phyloP scores from a whole-genome alignment of 441 rosid species.

The Brassica balearica region DNA sequence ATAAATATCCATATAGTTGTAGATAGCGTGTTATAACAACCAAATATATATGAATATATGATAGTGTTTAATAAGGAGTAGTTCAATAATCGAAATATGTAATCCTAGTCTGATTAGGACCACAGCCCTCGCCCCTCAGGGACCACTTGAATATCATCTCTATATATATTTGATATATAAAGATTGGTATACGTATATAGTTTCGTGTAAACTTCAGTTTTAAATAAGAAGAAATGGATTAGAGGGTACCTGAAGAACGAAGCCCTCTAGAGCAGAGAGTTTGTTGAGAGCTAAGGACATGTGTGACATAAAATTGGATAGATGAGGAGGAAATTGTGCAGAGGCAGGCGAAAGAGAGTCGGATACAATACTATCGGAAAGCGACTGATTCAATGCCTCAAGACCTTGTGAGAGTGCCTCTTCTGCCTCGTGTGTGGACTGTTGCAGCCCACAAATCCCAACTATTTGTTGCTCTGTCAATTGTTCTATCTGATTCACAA shows the following conservation, averaged over 20 bases:
- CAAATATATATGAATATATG: conserved; percentile 23
- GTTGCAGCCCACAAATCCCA: conserved; percentile 86
- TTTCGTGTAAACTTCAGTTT: not conserved
- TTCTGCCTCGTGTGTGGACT: conserved; percentile 89
- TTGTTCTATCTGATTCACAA: conserved; percentile 76
- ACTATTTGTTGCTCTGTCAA: conserved; percentile 88
- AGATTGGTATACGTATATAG: not conserved
- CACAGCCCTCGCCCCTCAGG: conserved; percentile 31
- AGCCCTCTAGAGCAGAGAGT: conserved; percentile 86
- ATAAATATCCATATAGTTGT: conserved; percentile 30
- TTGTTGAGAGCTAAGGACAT: conserved; percentile 96
- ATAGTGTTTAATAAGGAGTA: conserved; percentile 37
- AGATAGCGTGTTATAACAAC: conserved; percentile 42
- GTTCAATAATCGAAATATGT: conserved; percentile 34
- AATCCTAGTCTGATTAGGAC: conserved; percentile 30
- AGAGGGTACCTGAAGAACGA: conserved; percentile 84
- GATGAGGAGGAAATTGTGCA: conserved; percentile 62
- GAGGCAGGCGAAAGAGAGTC: conserved; percentile 67
- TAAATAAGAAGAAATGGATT: not conserved
- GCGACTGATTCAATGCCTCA: conserved; percentile 82
- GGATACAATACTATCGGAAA: conserved; percentile 84
- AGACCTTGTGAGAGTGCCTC: conserved; percentile 92
- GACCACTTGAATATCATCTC: conserved; percentile 21
- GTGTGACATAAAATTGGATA: conserved; percentile 93
- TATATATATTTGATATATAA: conserved; percentile 17